phyloP scores from a whole-genome alignment of 495 filamentous ascomycete genomes.

The Stereocaulon alpinum region DNA sequence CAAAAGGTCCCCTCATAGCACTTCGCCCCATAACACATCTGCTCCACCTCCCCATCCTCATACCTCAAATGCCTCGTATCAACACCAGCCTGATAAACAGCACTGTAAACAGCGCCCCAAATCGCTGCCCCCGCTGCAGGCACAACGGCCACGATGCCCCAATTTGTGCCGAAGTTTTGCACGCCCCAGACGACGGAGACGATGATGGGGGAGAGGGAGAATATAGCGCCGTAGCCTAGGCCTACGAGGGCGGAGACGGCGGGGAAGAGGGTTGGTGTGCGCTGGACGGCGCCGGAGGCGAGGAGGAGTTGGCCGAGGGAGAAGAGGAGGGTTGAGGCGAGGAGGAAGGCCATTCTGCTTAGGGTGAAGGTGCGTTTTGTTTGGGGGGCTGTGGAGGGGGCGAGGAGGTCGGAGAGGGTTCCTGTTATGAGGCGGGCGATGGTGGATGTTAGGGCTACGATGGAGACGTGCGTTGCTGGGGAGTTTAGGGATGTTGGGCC shows the following conservation, averaged over 20 bases:
- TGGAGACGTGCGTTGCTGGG: constrained; percentile 83
- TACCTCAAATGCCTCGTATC: constrained; percentile 28
- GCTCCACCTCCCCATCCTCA: constrained; percentile 23
- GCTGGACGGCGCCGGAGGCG: constrained; percentile 57
- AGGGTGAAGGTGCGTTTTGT: constrained; percentile 38
- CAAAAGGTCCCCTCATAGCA: constrained; percentile 76
- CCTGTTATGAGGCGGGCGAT: constrained; percentile 75
- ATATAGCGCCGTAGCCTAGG: constrained; percentile 84
- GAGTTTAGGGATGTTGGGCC: constrained; percentile 44
- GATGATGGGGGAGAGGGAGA: constrained; percentile 81
- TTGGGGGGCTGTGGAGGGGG: constrained; percentile 43
- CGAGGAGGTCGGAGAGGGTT: constrained; percentile 76
- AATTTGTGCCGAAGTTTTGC: constrained; percentile 97
- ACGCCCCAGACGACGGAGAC: constrained; percentile 94
- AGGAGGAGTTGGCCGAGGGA: constrained; percentile 68
- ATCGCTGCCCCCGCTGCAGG: constrained; percentile 75
- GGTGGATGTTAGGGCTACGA: constrained; percentile 85
- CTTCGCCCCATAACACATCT: constrained; percentile 53
- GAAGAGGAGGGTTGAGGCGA: constrained; percentile 62
- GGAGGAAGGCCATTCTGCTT: constrained; percentile 70
- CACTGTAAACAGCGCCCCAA: constrained; percentile 77
- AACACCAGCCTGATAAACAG: constrained; percentile 54
- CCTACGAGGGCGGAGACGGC: constrained; percentile 71
- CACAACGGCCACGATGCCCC: constrained; percentile 86
- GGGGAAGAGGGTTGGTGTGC: constrained; percentile 59